These are phyloP conservation scores for Aureobasidium sp. DNA, from an alignment of 2,329 filamentous ascomycete genomes.

Conservation along the genomic window DNA sequence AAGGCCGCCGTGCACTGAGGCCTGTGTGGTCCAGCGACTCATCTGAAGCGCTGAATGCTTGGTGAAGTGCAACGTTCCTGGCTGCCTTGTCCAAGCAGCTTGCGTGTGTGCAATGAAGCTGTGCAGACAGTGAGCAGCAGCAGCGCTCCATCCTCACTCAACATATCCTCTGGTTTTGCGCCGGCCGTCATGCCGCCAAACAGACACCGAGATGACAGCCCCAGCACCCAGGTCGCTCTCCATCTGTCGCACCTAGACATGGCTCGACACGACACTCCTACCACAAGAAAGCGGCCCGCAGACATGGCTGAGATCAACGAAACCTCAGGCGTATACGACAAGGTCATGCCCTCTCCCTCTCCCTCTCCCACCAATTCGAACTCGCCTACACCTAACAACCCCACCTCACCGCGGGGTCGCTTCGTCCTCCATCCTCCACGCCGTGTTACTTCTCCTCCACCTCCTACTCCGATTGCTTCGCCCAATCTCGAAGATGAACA, in stretches of 20 bases:
- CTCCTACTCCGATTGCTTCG: not conserved
- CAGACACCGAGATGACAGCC: not conserved
- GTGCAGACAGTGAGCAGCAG: not conserved
- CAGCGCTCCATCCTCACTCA: not conserved
- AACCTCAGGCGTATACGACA: constrained; percentile 2
- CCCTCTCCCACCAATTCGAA: not conserved
- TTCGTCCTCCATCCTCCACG: constrained; percentile 2
- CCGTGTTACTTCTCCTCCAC: constrained; percentile 7
- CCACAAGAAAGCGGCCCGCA: not conserved
- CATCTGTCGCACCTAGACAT: not conserved
- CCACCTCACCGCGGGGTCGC: not conserved
- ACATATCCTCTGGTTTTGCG: no score
- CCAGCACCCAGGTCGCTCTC: not conserved
- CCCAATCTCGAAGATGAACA: not conserved
- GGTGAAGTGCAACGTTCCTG: not conserved
- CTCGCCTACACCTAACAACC: not conserved
- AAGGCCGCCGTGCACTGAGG: not conserved
- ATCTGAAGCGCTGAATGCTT: not conserved
- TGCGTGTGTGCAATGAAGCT: not conserved
- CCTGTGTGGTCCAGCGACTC: not conserved
- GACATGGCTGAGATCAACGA: not conserved
- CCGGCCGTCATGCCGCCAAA: not conserved
- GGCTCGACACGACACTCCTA: not conserved
- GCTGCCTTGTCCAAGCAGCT: not conserved
- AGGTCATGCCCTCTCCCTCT: not conserved